Percentiles rank a stretch among this genome's conserved stretches.
phyloP scores from a whole-genome alignment of 164 flowering plant species.

The Pachysandra terminalis region DNA sequence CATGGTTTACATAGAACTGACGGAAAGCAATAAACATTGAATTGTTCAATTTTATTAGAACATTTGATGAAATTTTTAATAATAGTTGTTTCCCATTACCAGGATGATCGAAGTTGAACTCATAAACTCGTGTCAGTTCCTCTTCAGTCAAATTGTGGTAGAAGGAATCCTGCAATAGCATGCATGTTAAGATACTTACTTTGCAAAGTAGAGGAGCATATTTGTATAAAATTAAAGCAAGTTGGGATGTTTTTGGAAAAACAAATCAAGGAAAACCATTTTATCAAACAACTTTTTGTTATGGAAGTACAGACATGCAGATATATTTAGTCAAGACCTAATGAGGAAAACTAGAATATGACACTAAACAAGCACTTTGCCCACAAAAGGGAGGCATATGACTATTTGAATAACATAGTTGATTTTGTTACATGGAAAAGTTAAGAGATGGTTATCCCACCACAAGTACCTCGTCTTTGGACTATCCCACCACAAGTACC shows the following conservation, averaged over 20 bases:
- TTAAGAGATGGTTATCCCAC: too few species aligned
- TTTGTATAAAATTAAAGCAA: background rate
- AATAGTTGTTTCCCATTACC: slow-evolving; percentile 32
- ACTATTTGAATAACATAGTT: too few species aligned
- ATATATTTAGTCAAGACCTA: background rate
- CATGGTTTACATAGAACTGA: background rate
- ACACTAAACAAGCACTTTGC: too few species aligned
- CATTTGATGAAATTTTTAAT: background rate
- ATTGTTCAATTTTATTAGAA: background rate
- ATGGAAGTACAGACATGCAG: background rate
- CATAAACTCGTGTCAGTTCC: slow-evolving; percentile 74
- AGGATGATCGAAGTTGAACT: slow-evolving; percentile 97
- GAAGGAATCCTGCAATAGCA: slow-evolving; percentile 80
- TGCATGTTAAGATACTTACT: background rate
- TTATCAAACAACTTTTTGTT: background rate
- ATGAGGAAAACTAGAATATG: background rate
- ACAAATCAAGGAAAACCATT: background rate
- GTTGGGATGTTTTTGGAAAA: background rate
- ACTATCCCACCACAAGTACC: too few species aligned
- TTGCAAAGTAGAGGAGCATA: background rate
- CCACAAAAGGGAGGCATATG: too few species aligned
- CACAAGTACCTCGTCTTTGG: too few species aligned
- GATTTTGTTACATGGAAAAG: too few species aligned
- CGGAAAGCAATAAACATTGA: background rate
- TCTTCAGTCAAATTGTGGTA: slow-evolving; percentile 76